Conservation (phyloP, 2,329 filamentous ascomycete species). For the Hypoxylon sp. region DNA sequence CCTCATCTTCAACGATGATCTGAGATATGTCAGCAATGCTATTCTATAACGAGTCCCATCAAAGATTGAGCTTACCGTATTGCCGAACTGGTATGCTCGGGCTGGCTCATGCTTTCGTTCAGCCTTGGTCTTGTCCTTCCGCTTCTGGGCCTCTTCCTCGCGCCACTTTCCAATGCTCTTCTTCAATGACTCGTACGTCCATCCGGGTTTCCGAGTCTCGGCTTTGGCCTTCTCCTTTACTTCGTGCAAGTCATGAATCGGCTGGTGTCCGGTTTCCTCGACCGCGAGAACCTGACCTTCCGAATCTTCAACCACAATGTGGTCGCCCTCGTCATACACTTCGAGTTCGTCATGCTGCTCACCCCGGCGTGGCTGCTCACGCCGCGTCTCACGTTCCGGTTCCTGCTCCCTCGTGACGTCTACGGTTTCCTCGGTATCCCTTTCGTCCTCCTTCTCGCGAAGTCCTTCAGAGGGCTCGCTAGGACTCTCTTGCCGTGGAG, state of each 20-base stretch:
- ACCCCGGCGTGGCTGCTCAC: slow-evolving; percentile 25
- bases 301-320: slow-evolving; percentile 85
- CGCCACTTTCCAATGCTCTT: slow-evolving; percentile 65
- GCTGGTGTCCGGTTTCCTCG: slow-evolving; percentile 55
- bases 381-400: slow-evolving; percentile 40
- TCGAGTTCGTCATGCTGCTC: slow-evolving; percentile 61
- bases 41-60: neutral
- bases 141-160: slow-evolving; percentile 71
- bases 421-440: slow-evolving; percentile 44
- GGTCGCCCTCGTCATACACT: slow-evolving; percentile 82
- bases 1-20: slow-evolving; percentile 89
- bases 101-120: slow-evolving; percentile 76
- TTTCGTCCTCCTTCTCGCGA: slow-evolving; percentile 45
- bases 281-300: slow-evolving; percentile 87
- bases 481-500: slow-evolving; percentile 47
- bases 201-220: slow-evolving; percentile 55
- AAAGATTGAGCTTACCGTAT: slow-evolving; percentile 67
- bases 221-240: slow-evolving; percentile 52
- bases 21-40: slow-evolving; percentile 55
- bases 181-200: slow-evolving; percentile 62
- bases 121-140: slow-evolving; percentile 69
- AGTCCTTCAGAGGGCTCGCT: slow-evolving; percentile 40
- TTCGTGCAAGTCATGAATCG: slow-evolving; percentile 37
- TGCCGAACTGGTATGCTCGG: slow-evolving; percentile 87
- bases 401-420: slow-evolving; percentile 35